Evolutionary conservation across 1,139 yeast genomes (phyloP), one percentile per base, ranked within the genome.

Genomic region (Sugiyamaella paludigena): DNA sequence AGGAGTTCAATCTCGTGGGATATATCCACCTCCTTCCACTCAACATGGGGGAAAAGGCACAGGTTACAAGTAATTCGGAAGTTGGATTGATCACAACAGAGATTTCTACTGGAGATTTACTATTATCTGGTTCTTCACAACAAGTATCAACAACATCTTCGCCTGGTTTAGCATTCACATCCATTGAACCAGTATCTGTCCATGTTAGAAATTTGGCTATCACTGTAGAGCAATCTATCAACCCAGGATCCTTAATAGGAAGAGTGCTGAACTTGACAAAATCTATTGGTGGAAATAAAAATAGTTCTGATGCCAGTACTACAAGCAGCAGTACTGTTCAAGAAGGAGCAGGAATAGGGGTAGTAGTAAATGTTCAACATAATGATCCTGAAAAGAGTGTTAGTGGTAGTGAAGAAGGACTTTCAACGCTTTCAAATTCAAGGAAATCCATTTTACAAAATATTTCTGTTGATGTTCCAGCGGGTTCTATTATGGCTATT

Each of bases 401-500:
- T 28, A 29, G 31, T n/a, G 35, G 31, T n/a, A 29, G 27, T 15
- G 12, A 29, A 9, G 30, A 13, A 24, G 39, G 19, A 11, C 36
- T 36, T 29, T 35, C 35, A 29, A 40, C 29, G 2, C 40, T 42
- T 6, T 36, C 45, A 16, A 29, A 28, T 15, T 35, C 45, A 7
- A 33, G 59, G 16, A 51, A 51, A 37, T 42, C 51, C 31, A 68
- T 76, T 24, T 61, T 76, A 7, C 60, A 72, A 28, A 61, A 78
- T 48, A 70, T 84, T 34, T 77, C 83, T 2, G 76, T 84, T 53
- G 79, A 80, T 46, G 71, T 84, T 9, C 76, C 78, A 0, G 59
- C 73, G 1, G 81, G 79, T 35, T 72, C 76, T 42, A 67, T 78
- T 55, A 75, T 84, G 69, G 92, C 92, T 4, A 83, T 86, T 28